Percentiles rank a stretch among this genome's conserved stretches.
Conservation (phyloP, 495 filamentous ascomycete species). For the Copromyces sp. region DNA sequence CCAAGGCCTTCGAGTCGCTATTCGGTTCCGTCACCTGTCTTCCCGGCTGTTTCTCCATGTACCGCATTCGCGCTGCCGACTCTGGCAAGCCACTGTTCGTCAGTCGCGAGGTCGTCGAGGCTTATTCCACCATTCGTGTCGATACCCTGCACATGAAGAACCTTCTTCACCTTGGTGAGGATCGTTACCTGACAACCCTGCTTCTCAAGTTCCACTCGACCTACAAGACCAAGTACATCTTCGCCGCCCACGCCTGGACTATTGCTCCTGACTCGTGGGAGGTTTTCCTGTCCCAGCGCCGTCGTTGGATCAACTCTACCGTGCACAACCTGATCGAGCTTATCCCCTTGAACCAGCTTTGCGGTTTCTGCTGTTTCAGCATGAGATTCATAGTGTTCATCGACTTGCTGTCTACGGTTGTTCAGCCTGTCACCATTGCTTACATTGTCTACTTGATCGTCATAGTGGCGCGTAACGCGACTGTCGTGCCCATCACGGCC, state of each 20-base stretch:
- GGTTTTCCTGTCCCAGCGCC: constrained; percentile 94
- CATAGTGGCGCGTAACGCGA: constrained; percentile 48
- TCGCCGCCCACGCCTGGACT: constrained; percentile 86
- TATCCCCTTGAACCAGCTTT: constrained; percentile 84
- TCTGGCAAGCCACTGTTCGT: constrained; percentile 93
- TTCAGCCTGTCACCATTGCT: constrained; percentile 84
- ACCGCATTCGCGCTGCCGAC: constrained; percentile 87
- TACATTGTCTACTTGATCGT: constrained; percentile 88
- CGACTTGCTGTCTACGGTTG: constrained; percentile 81
- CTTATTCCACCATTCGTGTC: constrained; percentile 83
- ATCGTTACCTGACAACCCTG: constrained; percentile 92
- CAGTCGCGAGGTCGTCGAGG: constrained; percentile 75
- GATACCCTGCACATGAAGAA: constrained; percentile 99
- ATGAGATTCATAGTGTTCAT: constrained; percentile 98
- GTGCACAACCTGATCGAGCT: constrained; percentile 97
- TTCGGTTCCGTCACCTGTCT: constrained; percentile 97
- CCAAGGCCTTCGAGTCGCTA: constrained; percentile 96
- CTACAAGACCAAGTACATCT: constrained; percentile 98
- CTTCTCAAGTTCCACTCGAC: constrained; percentile 85
- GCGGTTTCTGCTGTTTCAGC: constrained; percentile 99
- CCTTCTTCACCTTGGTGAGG: constrained; percentile 84
- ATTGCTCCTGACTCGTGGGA: constrained; percentile 88
- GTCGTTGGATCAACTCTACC: constrained; percentile 99
- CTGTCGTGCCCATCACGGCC: constrained; percentile 65
- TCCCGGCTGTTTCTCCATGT: constrained; percentile 98